Percentiles rank a stretch among this genome's conserved stretches.
Conservation (phyloP, 768 basidiomycete species). For the Tricholoma terreum region DNA sequence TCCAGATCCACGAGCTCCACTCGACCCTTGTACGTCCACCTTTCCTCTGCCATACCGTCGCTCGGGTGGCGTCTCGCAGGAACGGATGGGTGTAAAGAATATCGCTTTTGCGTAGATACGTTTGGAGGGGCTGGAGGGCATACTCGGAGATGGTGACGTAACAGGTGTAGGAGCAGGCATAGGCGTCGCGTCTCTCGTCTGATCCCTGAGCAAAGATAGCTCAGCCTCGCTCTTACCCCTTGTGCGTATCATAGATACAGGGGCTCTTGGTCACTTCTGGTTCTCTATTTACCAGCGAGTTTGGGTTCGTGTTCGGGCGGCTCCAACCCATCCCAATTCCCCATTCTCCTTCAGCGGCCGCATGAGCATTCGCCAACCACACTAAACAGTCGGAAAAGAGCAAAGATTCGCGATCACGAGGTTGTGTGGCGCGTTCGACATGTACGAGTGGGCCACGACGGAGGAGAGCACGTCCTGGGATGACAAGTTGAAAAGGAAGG, state of each 20-base stretch:
- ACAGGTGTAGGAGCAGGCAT: not conserved
- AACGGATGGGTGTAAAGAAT: slow-evolving; percentile 27
- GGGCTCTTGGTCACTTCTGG: not conserved
- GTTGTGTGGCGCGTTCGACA: slow-evolving; percentile 46
- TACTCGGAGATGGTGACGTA: slow-evolving; percentile 12
- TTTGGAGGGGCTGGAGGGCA: slow-evolving; percentile 19
- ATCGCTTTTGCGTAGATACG: slow-evolving; percentile 11
- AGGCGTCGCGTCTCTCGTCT: not conserved
- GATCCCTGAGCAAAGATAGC: slow-evolving; percentile 27
- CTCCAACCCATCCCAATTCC: slow-evolving; percentile 25
- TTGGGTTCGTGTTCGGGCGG: slow-evolving; percentile 16
- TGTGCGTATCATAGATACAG: slow-evolving; percentile 37
- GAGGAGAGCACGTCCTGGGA: slow-evolving; percentile 77
- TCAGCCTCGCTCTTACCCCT: slow-evolving; percentile 65
- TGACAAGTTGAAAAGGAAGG: slow-evolving; percentile 74
- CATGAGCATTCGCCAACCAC: slow-evolving; percentile 63
- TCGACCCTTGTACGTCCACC: slow-evolving; percentile 71
- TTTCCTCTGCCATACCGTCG: slow-evolving; percentile 51
- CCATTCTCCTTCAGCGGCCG: slow-evolving; percentile 29
- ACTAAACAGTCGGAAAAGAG: slow-evolving; percentile 81
- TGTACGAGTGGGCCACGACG: slow-evolving; percentile 64
- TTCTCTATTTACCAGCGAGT: slow-evolving; percentile 7
- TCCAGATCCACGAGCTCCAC: slow-evolving; percentile 73
- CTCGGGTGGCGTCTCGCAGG: slow-evolving; percentile 29
- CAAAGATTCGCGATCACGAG: slow-evolving; percentile 66